Evolutionary conservation across 2,329 filamentous ascomycete genomes (phyloP).

Genomic region (Phoma sp.): DNA sequence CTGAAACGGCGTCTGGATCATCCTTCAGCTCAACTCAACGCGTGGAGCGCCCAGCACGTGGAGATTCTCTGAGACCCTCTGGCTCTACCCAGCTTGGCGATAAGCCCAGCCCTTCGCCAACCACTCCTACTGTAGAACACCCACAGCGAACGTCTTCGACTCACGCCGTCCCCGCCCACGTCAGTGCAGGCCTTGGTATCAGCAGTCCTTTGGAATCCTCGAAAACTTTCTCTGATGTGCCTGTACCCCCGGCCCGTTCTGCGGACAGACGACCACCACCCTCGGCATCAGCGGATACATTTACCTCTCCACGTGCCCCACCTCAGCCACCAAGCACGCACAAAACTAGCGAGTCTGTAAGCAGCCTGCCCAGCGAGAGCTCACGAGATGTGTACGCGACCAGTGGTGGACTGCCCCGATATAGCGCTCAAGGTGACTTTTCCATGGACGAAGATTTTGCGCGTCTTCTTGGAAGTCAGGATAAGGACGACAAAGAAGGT

Average conservation of each 20-base stretch:
- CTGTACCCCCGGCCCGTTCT: constrained; percentile 55
- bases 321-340: constrained; percentile 53
- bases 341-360: constrained; percentile 54
- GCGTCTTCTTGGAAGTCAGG: constrained; percentile 79
- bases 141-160: constrained; percentile 53
- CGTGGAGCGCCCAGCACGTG: constrained; percentile 61
- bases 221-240: constrained; percentile 52
- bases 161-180: constrained; percentile 35
- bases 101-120: constrained; percentile 51
- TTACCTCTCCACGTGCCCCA: constrained; percentile 56
- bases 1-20: constrained; percentile 41
- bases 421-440: constrained; percentile 83
- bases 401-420: constrained; percentile 50
- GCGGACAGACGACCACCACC: constrained; percentile 55
- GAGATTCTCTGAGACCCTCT: constrained; percentile 65
- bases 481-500: constrained; percentile 55
- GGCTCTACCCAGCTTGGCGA: constrained; percentile 67
- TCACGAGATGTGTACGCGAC: constrained; percentile 39
- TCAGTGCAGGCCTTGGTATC: constrained; percentile 54
- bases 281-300: constrained; percentile 48
- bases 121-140: constrained; percentile 48
- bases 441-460: constrained; percentile 96
- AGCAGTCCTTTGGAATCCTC: constrained; percentile 51
- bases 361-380: constrained; percentile 53
- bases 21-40: constrained; percentile 50